phyloP scores from a whole-genome alignment of 257 asterid species.

The Lycium ferocissimum region DNA sequence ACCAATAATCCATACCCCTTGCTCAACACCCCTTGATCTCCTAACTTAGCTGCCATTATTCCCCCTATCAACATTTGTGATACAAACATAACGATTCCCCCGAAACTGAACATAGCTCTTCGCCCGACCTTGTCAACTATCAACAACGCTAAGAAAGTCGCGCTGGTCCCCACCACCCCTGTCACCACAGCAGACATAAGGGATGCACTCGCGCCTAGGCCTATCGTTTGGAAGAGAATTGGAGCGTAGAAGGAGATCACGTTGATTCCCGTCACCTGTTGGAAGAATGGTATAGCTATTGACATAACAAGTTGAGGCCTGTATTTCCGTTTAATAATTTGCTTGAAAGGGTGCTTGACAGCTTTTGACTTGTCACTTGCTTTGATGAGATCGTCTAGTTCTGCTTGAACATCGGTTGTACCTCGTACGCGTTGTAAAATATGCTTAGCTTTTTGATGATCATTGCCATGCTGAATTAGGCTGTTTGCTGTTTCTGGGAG shows the following conservation, averaged over 20 bases:
- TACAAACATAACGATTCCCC: slow-evolving; percentile 46
- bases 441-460: slow-evolving; percentile 46
- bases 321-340: slow-evolving; percentile 41
- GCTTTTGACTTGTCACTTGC: slow-evolving; percentile 50
- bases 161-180: slow-evolving; percentile 30
- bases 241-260: slow-evolving; percentile 71
- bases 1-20: slow-evolving; percentile 37
- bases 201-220: slow-evolving; percentile 59
- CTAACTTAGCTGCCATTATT: slow-evolving; percentile 48
- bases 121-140: slow-evolving; percentile 52
- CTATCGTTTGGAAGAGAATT: slow-evolving; percentile 57
- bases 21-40: slow-evolving; percentile 48
- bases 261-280: slow-evolving; percentile 65
- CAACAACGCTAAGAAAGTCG: slow-evolving; percentile 37
- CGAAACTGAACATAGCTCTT: slow-evolving; percentile 38
- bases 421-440: slow-evolving; percentile 56
- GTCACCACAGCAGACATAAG: slow-evolving; percentile 41
- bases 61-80: slow-evolving; percentile 44
- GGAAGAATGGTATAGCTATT: slow-evolving; percentile 61
- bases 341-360: slow-evolving; percentile 44
- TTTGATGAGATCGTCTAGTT: slow-evolving; percentile 55
- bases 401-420: slow-evolving; percentile 48
- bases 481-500: slow-evolving; percentile 73
- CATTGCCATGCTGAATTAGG: slow-evolving; percentile 43
- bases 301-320: slow-evolving; percentile 72